These are phyloP conservation scores for Apiospora saccharicola DNA, from an alignment of 2,329 filamentous ascomycete species.

Conservation along the genomic window DNA sequence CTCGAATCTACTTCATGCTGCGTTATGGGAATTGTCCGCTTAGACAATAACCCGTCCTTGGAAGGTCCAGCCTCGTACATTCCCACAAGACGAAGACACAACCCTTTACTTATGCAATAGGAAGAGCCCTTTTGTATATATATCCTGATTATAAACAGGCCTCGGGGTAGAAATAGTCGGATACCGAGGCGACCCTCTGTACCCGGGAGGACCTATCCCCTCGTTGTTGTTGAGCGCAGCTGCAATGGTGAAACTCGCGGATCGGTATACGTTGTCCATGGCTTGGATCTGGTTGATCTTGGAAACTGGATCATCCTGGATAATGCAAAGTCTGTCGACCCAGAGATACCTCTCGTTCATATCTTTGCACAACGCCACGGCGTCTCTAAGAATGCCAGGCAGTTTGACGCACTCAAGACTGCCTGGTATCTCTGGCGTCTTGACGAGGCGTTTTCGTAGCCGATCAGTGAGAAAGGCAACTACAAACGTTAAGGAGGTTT, in stretches of 20 bases:
- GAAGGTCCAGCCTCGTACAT: background rate
- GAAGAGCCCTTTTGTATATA: background rate
- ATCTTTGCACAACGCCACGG: background rate
- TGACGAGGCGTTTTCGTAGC: background rate
- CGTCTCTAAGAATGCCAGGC: background rate
- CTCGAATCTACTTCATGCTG: background rate
- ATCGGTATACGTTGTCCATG: constrained; percentile 8
- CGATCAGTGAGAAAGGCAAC: too few species aligned
- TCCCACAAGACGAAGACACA: background rate
- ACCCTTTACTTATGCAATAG: too few species aligned
- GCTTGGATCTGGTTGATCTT: constrained; percentile 3
- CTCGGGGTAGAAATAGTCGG: background rate
- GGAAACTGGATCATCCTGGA: background rate
- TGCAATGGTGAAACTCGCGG: constrained; percentile 2
- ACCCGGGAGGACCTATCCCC: background rate
- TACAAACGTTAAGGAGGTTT: too few species aligned
- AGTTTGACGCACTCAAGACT: background rate
- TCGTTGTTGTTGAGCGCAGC: background rate
- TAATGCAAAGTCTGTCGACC: constrained; percentile 11
- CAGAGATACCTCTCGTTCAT: background rate
- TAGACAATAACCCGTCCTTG: background rate
- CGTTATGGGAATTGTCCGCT: background rate
- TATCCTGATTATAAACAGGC: background rate
- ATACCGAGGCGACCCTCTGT: background rate
- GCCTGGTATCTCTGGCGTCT: background rate